Evolutionary conservation across 2,329 filamentous ascomycete species (phyloP), one percentile per base, ranked within the genome.

Genomic region (Aspergillus ochraceus): DNA sequence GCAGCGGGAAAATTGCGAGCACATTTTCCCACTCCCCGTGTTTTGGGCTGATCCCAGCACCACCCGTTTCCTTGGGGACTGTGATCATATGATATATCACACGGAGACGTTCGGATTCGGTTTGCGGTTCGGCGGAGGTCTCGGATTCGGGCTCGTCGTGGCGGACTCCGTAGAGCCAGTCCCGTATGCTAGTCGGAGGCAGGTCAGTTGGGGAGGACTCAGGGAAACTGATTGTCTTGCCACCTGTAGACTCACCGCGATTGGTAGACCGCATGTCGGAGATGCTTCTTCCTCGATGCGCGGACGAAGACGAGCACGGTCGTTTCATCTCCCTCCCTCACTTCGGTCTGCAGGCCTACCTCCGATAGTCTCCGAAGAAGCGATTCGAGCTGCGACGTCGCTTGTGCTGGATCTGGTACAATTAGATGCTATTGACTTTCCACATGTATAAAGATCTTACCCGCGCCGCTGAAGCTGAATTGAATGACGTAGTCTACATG

Each of bases 131-230:
- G 57, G 96, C 85, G 11, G 89, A 86, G 65, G 86, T 81, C 56
- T 84, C 80, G 11, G 91, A 86, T 66, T 96, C 88, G 71, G 88
- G 89, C 64, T 89, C 86, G 0, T 92, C 84, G 58, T 89, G 84
- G 62, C 93, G 90, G 57, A 98, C 89, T 57, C 94, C 93, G 75
- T 96, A 90, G 39, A 99, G 88, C 92, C 94, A 99, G 77, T 99
- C 95, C 71, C 92, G 90, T 30, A 98, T 89, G 60, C 95, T 90
- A 59, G 6, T 24, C 14, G 19, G 50, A 5, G 42, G 32, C 8
- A 12, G 5, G 32, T 11, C 39, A 17, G 45, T 54, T 58, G 45
- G 24, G 14, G 11, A 17, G 10, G 14, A 14, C 26, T 22, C 6
- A n/a, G 3, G 5, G 47, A 20, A 42, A 19, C 24, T 3, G 9